Evolutionary conservation across 441 rosid species (phyloP).

Genomic region (Populus tomentosa): DNA sequence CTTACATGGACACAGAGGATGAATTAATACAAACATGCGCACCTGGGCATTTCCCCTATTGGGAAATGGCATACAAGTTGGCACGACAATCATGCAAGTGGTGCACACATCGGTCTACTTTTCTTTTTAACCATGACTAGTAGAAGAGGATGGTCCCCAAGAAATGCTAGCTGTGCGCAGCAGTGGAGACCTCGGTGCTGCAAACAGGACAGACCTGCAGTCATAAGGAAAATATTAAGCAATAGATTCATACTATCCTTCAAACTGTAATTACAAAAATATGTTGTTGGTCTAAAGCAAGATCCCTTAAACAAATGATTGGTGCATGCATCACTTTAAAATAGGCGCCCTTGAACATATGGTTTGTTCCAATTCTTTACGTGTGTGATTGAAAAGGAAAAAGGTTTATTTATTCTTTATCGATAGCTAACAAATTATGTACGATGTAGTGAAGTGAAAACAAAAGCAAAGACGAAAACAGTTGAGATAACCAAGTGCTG

Average conservation of each 20-base stretch:
- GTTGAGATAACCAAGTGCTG: neutral
- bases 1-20: neutral
- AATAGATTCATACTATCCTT: neutral
- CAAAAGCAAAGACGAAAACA: neutral
- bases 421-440: neutral
- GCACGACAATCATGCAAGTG: slow-evolving; percentile 8
- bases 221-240: neutral
- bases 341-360: neutral
- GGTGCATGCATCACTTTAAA: neutral
- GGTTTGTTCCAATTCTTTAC: neutral
- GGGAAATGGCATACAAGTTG: neutral
- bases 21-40: slow-evolving; percentile 11
- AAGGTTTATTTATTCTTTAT: neutral
- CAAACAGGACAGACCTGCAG: slow-evolving; percentile 87
- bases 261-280: neutral
- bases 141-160: slow-evolving; percentile 12
- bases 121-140: neutral
- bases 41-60: neutral
- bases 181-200: slow-evolving; percentile 70
- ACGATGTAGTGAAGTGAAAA: neutral
- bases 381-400: neutral
- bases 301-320: neutral
- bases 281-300: neutral
- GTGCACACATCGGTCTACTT: neutral
- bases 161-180: slow-evolving; percentile 41